These are phyloP conservation scores for Rhodamnia rubescens DNA, from an alignment of 345 rosid species.

Conservation along the genomic window DNA sequence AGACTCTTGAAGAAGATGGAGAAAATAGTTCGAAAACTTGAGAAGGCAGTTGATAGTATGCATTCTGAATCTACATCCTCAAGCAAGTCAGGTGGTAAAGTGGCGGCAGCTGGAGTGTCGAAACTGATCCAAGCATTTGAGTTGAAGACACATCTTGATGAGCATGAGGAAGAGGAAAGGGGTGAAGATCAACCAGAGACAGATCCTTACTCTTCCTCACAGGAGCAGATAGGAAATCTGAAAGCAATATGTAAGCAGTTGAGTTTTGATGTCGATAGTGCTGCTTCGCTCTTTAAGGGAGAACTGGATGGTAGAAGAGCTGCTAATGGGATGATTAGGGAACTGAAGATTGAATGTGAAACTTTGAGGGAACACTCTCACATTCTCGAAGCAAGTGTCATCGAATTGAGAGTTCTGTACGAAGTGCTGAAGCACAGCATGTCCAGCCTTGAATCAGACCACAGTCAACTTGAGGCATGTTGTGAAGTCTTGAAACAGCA, in stretches of 20 bases:
- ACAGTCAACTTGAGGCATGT: constrained; percentile 32
- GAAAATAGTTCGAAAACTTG: constrained; percentile 42
- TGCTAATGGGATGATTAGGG: constrained; percentile 21
- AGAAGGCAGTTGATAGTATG: constrained; percentile 38
- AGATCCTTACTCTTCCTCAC: constrained; percentile 31
- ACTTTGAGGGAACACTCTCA: constrained; percentile 32
- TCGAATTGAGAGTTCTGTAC: constrained; percentile 48
- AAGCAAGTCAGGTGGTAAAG: constrained; percentile 27
- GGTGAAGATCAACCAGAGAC: constrained; percentile 22
- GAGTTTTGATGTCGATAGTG: constrained; percentile 34
- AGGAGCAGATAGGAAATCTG: constrained; percentile 38
- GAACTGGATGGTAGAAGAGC: constrained; percentile 27
- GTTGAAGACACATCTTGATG: constrained; percentile 47
- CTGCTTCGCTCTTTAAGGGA: constrained; percentile 18
- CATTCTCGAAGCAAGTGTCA: constrained; percentile 38
- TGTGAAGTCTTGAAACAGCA: constrained; percentile 32
- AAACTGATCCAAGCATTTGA: constrained; percentile 80
- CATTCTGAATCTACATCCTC: constrained; percentile 15
- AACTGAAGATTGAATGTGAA: constrained; percentile 35
- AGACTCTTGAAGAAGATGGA: constrained; percentile 46
- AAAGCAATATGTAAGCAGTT: constrained; percentile 45
- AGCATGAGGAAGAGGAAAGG: constrained; percentile 31
- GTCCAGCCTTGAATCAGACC: constrained; percentile 23
- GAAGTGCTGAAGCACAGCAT: constrained; percentile 51
- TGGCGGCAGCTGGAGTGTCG: constrained; percentile 41